Evolutionary conservation across 2,329 filamentous ascomycete species (phyloP).

Genomic region (Claviceps pazoutovae): DNA sequence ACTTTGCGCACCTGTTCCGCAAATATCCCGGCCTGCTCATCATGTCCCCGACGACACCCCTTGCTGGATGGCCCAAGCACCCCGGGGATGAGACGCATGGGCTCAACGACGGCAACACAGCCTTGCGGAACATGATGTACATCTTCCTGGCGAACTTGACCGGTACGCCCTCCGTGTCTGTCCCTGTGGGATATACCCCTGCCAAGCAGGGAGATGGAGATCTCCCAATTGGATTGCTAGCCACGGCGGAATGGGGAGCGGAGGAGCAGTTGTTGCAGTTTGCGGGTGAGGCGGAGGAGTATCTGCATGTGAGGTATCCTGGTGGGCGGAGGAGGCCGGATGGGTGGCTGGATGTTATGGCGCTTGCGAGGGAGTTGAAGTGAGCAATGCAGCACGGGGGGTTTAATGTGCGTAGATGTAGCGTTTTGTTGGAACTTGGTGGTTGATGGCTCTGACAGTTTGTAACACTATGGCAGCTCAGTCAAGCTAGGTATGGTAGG

Average conservation of each 20-base stretch:
- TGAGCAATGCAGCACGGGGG: conserved; percentile 5
- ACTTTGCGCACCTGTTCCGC: conserved; percentile 58
- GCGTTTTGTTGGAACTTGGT: not conserved
- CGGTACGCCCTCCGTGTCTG: conserved; percentile 61
- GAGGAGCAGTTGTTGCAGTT: conserved; percentile 50
- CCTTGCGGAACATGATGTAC: conserved; percentile 71
- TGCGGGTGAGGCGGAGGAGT: conserved; percentile 43
- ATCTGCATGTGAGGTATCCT: conserved; percentile 32
- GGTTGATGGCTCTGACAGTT: too few relatives aligned
- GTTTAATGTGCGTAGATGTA: not conserved
- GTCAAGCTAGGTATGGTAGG: too few relatives aligned
- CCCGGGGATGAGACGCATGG: conserved; percentile 53
- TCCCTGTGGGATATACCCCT: conserved; percentile 60
- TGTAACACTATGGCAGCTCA: too few relatives aligned
- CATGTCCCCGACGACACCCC: conserved; percentile 63
- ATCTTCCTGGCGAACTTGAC: conserved; percentile 74
- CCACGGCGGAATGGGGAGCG: conserved; percentile 51
- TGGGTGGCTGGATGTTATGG: conserved; percentile 46
- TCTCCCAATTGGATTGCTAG: conserved; percentile 48
- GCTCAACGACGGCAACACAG: conserved; percentile 57
- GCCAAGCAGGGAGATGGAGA: conserved; percentile 42
- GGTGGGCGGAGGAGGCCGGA: conserved; percentile 36
- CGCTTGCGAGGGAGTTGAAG: conserved; percentile 8
- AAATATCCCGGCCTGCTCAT: conserved; percentile 63
- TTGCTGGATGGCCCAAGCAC: conserved; percentile 56